phyloP scores from a whole-genome alignment of 257 asterid species.

The Solanum paucissectum region DNA sequence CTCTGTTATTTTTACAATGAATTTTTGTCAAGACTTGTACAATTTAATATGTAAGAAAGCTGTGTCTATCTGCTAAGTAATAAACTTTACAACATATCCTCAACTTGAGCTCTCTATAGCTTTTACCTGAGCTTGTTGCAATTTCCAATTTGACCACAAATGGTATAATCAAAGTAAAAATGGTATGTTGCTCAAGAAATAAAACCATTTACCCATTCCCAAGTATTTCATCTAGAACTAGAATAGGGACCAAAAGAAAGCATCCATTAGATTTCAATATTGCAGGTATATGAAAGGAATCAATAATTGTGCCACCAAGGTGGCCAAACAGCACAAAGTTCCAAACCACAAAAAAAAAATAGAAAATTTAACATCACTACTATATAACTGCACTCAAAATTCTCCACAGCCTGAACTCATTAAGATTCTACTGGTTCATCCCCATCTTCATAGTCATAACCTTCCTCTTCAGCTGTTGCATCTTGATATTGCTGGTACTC shows the following conservation, averaged over 20 bases:
- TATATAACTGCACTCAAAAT: background rate
- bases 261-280: background rate
- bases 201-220: background rate
- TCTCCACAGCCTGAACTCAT: background rate
- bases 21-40: background rate
- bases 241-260: background rate
- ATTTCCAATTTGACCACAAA: background rate
- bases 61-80: background rate
- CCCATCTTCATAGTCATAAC: background rate
- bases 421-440: background rate
- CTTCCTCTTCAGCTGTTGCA: background rate
- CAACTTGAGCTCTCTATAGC: background rate
- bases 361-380: background rate
- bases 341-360: background rate
- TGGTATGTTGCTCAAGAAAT: background rate
- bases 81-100: background rate
- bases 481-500: conserved; percentile 5
- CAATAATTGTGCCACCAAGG: background rate
- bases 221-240: background rate
- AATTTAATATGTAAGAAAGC: background rate
- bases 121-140: background rate
- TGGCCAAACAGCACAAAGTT: background rate
- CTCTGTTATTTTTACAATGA: background rate
- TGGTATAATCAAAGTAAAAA: background rate
- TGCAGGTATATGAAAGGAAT: background rate